Evolutionary conservation across 2,329 filamentous ascomycete genomes (phyloP).

Genomic region (Aspergillus aculeatus): DNA sequence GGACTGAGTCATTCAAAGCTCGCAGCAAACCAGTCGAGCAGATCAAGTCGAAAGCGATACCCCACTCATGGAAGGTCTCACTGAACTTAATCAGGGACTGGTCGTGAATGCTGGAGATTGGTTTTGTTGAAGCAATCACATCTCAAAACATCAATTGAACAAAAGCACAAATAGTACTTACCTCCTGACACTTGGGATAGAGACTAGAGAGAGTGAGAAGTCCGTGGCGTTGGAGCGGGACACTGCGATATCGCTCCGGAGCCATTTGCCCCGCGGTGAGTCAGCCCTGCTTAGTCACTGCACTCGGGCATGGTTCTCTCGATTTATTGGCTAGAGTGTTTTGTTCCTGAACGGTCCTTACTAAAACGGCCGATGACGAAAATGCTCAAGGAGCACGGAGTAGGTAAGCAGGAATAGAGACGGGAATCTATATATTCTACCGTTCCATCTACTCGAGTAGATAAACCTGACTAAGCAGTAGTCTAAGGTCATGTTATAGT

Average conservation of each 20-base stretch:
- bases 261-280: conserved; percentile 24
- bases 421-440: no score
- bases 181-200: conserved; percentile 16
- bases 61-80: no score
- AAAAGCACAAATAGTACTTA: conserved; percentile 18
- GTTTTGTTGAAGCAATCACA: no score
- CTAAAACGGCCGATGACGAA: background rate
- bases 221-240: conserved; percentile 20
- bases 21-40: no score
- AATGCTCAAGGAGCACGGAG: background rate
- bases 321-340: conserved; percentile 6
- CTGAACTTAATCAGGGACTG: no score
- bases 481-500: no score
- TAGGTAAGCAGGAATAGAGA: no score
- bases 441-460: no score
- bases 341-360: background rate
- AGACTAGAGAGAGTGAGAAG: conserved; percentile 17
- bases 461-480: no score
- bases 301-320: background rate
- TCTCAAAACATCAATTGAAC: background rate
- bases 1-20: no score
- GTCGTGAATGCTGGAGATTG: no score
- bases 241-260: conserved; percentile 35
- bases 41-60: no score
- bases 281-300: conserved; percentile 18